These are phyloP conservation scores for Volvox reticuliferus DNA, from an alignment of 139 green algal genomes.

Conservation along the genomic window DNA sequence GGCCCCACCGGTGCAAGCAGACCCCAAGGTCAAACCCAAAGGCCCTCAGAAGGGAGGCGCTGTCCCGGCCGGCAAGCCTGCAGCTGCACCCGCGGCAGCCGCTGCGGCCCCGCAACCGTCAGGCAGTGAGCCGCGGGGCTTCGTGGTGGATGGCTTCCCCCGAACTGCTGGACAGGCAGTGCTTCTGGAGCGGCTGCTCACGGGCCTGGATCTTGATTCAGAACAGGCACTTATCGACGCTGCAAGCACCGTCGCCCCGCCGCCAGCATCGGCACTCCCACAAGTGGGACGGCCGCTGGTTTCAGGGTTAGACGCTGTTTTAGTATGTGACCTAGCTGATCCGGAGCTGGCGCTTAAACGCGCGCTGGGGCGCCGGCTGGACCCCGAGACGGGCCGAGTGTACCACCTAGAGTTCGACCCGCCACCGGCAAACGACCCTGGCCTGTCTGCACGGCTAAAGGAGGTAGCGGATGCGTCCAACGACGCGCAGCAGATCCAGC, in stretches of 20 bases:
- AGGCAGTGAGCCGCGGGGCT: slow-evolving; percentile 62
- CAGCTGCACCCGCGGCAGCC: background rate
- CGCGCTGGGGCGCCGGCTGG: slow-evolving; percentile 62
- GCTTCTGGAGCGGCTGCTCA: slow-evolving; percentile 82
- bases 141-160: slow-evolving; percentile 85
- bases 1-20: slow-evolving; percentile 14
- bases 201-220: slow-evolving; percentile 77
- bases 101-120: background rate
- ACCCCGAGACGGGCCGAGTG: slow-evolving; percentile 68
- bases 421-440: slow-evolving; percentile 72
- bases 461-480: slow-evolving; percentile 57
- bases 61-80: background rate
- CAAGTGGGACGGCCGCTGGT: slow-evolving; percentile 60
- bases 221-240: slow-evolving; percentile 61
- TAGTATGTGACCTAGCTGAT: slow-evolving; percentile 64
- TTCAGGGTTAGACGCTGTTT: slow-evolving; percentile 78
- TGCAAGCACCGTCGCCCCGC: slow-evolving; percentile 71
- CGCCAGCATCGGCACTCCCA: slow-evolving; percentile 58
- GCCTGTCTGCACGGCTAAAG: slow-evolving; percentile 71
- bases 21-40: slow-evolving; percentile 42
- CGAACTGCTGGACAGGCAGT: slow-evolving; percentile 66
- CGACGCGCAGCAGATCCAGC: slow-evolving; percentile 66
- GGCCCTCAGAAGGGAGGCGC: background rate
- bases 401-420: slow-evolving; percentile 86
- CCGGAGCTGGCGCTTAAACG: slow-evolving; percentile 55